A percentile compares a stretch with the other conserved stretches of the same genome.
These are phyloP conservation scores for Saraca asoca DNA, from an alignment of 331 rosid species.

Conservation along the genomic window DNA sequence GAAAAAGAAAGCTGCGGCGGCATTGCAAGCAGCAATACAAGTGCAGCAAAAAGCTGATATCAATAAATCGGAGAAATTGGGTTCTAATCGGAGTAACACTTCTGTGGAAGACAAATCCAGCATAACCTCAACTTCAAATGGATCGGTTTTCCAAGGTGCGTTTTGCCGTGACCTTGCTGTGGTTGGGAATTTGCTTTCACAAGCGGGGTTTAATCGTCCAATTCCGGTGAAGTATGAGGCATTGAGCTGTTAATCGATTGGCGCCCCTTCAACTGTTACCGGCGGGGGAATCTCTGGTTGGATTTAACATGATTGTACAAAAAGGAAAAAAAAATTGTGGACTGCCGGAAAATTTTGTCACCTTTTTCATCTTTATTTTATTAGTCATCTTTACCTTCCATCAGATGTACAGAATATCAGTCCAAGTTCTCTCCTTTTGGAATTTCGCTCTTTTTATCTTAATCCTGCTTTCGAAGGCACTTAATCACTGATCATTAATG, in stretches of 20 bases:
- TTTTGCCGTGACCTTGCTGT: slow-evolving; percentile 84
- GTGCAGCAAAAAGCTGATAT: slow-evolving; percentile 47
- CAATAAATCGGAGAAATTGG: slow-evolving; percentile 15
- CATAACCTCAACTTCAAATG: slow-evolving; percentile 40
- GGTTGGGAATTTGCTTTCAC: slow-evolving; percentile 81
- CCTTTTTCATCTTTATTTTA: slow-evolving; percentile 37
- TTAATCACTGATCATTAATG: no score
- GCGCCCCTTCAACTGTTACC: slow-evolving; percentile 37
- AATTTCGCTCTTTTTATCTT: slow-evolving; percentile 3
- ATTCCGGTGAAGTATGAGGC: slow-evolving; percentile 88
- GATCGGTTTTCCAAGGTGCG: slow-evolving; percentile 72
- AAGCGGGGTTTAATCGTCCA: slow-evolving; percentile 74
- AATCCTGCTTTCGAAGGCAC: no score
- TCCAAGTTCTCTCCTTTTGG: slow-evolving; percentile 40
- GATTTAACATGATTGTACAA: slow-evolving; percentile 58
- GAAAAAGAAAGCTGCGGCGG: slow-evolving; percentile 60
- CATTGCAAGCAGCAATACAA: slow-evolving; percentile 51
- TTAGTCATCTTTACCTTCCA: slow-evolving; percentile 37
- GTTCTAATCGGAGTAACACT: slow-evolving; percentile 3
- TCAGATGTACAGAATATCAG: slow-evolving; percentile 63
- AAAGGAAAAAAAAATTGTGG: slow-evolving; percentile 35
- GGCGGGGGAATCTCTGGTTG: slow-evolving; percentile 50
- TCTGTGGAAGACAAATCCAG: slow-evolving; percentile 40
- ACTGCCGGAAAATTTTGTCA: slow-evolving; percentile 83
- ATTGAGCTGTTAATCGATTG: slow-evolving; percentile 61